Conservation (phyloP, 352 stramenopile species). For the Phytophthora litchii region DNA sequence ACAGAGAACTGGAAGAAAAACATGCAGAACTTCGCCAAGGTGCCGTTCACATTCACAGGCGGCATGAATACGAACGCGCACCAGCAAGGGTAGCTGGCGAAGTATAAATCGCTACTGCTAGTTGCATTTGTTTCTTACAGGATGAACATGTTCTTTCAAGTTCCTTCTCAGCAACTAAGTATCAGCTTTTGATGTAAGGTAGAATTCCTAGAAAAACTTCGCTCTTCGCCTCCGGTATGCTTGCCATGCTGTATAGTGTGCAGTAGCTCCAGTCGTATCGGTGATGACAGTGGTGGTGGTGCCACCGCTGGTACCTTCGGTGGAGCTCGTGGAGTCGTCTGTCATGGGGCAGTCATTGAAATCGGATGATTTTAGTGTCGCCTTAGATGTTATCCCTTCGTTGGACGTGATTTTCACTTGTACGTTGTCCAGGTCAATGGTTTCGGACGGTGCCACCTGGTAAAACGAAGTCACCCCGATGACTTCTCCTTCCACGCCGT, state of each 20-base stretch:
- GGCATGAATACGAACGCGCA: slow-evolving; percentile 39
- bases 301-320: slow-evolving; percentile 5
- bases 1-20: slow-evolving; percentile 86
- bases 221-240: slow-evolving; percentile 37
- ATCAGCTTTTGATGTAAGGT: too few species aligned
- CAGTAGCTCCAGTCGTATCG: slow-evolving; percentile 38
- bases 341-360: slow-evolving; percentile 51
- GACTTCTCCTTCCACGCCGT: slow-evolving; percentile 42
- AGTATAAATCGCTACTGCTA: not conserved
- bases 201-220: slow-evolving; percentile 40
- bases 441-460: slow-evolving; percentile 36
- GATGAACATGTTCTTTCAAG: not conserved
- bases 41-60: slow-evolving; percentile 68
- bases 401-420: slow-evolving; percentile 90
- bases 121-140: not conserved
- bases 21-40: slow-evolving; percentile 86
- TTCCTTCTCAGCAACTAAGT: not conserved
- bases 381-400: slow-evolving; percentile 91
- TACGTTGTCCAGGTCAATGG: slow-evolving; percentile 39
- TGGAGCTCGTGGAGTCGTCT: slow-evolving; percentile 31
- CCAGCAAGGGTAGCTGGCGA: slow-evolving; percentile 23
- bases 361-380: slow-evolving; percentile 43
- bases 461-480: slow-evolving; percentile 94
- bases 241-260: slow-evolving; percentile 47
- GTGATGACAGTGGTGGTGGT: slow-evolving; percentile 38